Evolutionary conservation across 352 stramenopile species (phyloP).

Genomic region (Pythium coloratum): DNA sequence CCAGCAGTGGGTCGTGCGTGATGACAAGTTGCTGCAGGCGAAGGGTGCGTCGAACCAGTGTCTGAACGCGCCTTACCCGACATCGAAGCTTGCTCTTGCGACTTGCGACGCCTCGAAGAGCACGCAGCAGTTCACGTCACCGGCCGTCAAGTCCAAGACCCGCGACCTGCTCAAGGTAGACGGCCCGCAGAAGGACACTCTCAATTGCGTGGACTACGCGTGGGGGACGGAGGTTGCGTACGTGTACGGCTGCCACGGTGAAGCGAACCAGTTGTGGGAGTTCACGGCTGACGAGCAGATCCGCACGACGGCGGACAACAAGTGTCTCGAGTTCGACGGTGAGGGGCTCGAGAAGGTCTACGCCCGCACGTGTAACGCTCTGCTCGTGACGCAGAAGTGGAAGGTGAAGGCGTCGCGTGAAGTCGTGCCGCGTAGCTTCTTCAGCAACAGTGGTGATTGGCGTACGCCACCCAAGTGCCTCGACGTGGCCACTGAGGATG

Average conservation of each 20-base stretch:
- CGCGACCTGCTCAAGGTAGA: constrained; percentile 3
- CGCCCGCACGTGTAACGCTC: neutral
- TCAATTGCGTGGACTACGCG: constrained; percentile 7
- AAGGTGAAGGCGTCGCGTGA: neutral
- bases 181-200: neutral
- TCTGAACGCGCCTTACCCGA: neutral
- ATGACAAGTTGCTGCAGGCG: constrained; percentile 1
- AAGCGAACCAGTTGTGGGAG: constrained; percentile 1
- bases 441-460: constrained; percentile 1
- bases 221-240: neutral
- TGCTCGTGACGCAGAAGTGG: constrained; percentile 7
- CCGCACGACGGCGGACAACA: constrained; percentile 1
- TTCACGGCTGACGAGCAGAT: constrained; percentile 6
- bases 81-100: neutral
- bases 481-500: constrained; percentile 1
- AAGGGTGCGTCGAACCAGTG: neutral
- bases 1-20: constrained; percentile 3
- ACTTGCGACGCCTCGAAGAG: neutral
- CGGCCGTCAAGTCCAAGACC: constrained; percentile 3
- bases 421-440: constrained; percentile 6
- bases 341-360: neutral
- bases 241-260: constrained; percentile 6
- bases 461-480: neutral
- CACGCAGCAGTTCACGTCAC: constrained; percentile 7
- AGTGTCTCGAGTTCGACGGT: constrained; percentile 10